phyloP scores from a whole-genome alignment of 192 early-diverging fungal genomes.

The Coemansia pectinata region DNA sequence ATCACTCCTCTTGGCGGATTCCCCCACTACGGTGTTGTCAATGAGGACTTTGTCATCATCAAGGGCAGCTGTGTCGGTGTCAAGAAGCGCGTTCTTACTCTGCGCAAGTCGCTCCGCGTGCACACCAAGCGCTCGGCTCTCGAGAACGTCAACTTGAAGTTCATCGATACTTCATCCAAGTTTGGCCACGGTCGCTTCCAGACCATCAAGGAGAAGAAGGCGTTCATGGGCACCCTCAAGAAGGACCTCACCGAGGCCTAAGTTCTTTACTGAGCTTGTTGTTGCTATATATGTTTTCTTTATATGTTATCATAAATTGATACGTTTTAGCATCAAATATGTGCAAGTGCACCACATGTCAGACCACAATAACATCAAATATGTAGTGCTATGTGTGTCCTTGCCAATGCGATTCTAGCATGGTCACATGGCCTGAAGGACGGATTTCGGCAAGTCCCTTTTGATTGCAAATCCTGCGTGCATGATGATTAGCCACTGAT shows the following conservation, averaged over 20 bases:
- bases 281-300: neutral
- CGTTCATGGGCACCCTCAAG: conserved; percentile 91
- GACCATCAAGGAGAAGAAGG: conserved; percentile 92
- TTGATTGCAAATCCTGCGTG: neutral
- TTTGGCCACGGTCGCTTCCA: conserved; percentile 99
- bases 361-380: neutral
- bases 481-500: neutral
- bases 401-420: neutral
- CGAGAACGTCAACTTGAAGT: conserved; percentile 97
- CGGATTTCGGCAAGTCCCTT: neutral
- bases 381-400: neutral
- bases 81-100: conserved; percentile 95
- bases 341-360: too few relatives aligned
- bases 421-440: neutral
- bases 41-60: conserved; percentile 98
- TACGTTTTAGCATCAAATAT: neutral
- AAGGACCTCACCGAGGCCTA: conserved; percentile 61
- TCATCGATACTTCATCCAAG: conserved; percentile 99
- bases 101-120: conserved; percentile 95
- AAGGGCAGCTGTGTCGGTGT: conserved; percentile 97
- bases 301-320: neutral
- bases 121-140: conserved; percentile 97
- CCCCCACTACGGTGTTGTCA: conserved; percentile 99
- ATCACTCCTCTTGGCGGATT: conserved; percentile 99
- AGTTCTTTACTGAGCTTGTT: neutral